Base-by-base conservation (phyloP, 768 basidiomycete species). In the Tricholoma bakamatsutake region DNA sequence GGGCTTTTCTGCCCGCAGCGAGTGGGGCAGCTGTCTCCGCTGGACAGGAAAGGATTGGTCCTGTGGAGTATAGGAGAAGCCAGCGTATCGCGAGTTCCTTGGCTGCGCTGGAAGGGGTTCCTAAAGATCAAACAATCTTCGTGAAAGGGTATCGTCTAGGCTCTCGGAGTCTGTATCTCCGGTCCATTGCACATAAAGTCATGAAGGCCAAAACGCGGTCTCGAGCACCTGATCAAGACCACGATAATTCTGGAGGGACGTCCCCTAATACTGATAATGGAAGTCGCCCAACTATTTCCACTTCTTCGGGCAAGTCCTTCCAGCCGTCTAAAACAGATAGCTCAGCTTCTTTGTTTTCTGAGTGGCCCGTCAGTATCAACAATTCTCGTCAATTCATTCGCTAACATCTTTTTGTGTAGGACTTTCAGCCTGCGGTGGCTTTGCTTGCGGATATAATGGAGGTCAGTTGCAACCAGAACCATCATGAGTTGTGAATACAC, bases 371-470 rank as follows among this genome's bases (percentile, higher is more conserved):
- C 27, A 17, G 52, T 31, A 33, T 37, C 24, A 17, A 30, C 30
- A 11, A 30, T n/a, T 17, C 4, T 31, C 1, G 11, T 10, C 13
- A 13, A 17, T 52, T 39, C 50, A 7, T 39, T 9, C 18, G 3
- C 39, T 52, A n/a, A 52, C 30, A 11, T 39, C 27, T 52, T 27
- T 15, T 3, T 17, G 5, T 17, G 15, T 4, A 42, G 39, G 39
- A 52, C 10, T 52, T 52, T 12, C 52, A 52, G 18, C 39, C 52
- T n/a, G 31, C 52, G 1, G 27, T 31, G 12, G 52, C 52, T 5
- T 33, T 52, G 31, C 52, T 52, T 42, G 52, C 39, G 3, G 27
- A 52, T 17, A 30, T 18, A 42, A 52, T 52, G 52, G 52, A 52
- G 52, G 52, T 52, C 3, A 52, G 27, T 15, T 31, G 6, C n/a